Evolutionary conservation across 306 rosid species (phyloP).

Genomic region (Medicago lupulina): DNA sequence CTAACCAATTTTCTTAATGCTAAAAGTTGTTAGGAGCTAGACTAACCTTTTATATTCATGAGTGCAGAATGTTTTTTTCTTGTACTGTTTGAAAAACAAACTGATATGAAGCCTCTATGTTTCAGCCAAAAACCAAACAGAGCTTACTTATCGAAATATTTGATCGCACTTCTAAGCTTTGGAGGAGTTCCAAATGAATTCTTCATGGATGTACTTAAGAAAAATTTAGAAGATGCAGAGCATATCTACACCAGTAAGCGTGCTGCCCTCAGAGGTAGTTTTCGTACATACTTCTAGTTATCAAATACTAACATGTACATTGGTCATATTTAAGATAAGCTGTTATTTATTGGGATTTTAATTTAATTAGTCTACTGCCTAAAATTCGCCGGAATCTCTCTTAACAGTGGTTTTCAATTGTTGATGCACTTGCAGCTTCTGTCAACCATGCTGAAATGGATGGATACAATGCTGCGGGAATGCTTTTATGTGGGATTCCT

Average conservation of each 20-base stretch:
- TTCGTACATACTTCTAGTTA: conserved; percentile 12
- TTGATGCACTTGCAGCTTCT: conserved; percentile 55
- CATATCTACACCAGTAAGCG: conserved; percentile 57
- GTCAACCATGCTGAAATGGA: conserved; percentile 60
- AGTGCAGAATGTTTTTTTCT: background rate
- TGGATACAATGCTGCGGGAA: conserved; percentile 54
- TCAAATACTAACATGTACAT: background rate
- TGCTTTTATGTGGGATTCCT: conserved; percentile 77
- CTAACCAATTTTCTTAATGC: background rate
- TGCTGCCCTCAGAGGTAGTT: conserved; percentile 67
- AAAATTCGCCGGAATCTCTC: background rate
- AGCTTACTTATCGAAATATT: conserved; percentile 56
- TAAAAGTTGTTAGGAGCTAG: conserved; percentile 8
- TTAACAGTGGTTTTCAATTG: conserved; percentile 9
- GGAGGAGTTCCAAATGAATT: conserved; percentile 83
- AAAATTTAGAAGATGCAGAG: conserved; percentile 52
- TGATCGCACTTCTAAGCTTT: conserved; percentile 72
- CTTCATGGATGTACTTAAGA: conserved; percentile 59
- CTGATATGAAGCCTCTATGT: conserved; percentile 42
- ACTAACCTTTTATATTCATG: conserved; percentile 12
- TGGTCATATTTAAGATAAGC: background rate
- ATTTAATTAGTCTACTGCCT: conserved; percentile 19
- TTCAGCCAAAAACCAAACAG: conserved; percentile 63
- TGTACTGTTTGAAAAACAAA: conserved; percentile 26
- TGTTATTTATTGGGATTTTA: conserved; percentile 12